A percentile compares a stretch with the other conserved stretches of the same genome.
Conservation (phyloP, 2,329 filamentous ascomycete genomes). For the Aspergillus ruber region DNA sequence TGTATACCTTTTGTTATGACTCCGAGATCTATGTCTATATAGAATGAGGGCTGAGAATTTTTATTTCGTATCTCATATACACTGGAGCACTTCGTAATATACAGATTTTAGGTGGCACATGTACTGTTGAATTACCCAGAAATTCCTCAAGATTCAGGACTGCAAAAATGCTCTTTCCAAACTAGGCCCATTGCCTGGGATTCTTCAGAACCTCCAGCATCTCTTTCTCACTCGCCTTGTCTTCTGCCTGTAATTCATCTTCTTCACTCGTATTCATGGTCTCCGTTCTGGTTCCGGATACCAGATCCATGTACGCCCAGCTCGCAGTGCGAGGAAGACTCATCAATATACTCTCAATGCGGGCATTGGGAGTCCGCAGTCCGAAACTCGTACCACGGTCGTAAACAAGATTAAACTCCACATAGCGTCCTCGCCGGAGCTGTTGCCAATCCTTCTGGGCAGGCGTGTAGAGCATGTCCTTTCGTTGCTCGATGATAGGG, state of each 20-base stretch:
- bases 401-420: conserved; percentile 97
- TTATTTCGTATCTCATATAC: not conserved
- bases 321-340: conserved; percentile 85
- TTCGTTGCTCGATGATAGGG: conserved; percentile 79
- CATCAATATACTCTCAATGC: conserved; percentile 97
- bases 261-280: conserved; percentile 43
- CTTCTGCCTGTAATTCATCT: conserved; percentile 27
- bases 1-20: too few species aligned
- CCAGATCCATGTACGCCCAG: conserved; percentile 88
- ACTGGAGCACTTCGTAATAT: not conserved
- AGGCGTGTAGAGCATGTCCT: conserved; percentile 83
- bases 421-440: conserved; percentile 85
- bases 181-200: conserved; percentile 55
- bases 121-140: not conserved
- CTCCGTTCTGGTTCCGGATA: conserved; percentile 40
- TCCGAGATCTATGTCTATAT: too few species aligned
- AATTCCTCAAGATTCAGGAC: not conserved
- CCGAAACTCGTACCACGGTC: conserved; percentile 94
- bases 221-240: conserved; percentile 58
- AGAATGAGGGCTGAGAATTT: not conserved
- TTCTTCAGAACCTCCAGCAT: conserved; percentile 65
- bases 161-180: not conserved
- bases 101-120: not conserved
- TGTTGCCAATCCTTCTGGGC: conserved; percentile 96
- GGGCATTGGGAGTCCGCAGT: conserved; percentile 80